Percentiles rank a stretch among this genome's conserved stretches.
Evolutionary conservation across 352 stramenopile species (phyloP).

Genomic region (Globisporangium yorkense): DNA sequence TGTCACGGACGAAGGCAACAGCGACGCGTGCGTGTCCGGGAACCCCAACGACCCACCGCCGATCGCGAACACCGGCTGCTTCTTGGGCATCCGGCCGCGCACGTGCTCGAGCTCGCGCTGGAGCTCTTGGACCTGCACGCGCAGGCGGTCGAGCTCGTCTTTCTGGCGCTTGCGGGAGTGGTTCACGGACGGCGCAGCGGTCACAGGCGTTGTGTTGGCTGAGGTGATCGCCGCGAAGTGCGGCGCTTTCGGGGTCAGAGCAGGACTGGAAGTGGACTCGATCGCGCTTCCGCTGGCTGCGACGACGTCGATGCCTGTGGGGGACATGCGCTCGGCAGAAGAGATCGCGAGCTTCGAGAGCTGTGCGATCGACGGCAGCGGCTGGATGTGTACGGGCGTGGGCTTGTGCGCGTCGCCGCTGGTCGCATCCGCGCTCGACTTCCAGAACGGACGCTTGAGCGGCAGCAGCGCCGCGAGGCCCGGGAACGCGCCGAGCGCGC

Average conservation of each 20-base stretch:
- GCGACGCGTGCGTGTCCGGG: neutral
- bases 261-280: neutral
- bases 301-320: constrained; percentile 7
- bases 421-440: neutral
- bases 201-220: neutral
- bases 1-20: constrained; percentile 9
- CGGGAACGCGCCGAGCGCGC: neutral
- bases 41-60: neutral
- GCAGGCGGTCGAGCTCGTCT: constrained; percentile 40
- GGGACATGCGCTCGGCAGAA: constrained; percentile 3
- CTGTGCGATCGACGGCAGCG: constrained; percentile 14
- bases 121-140: constrained; percentile 52
- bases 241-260: neutral
- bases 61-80: constrained; percentile 2
- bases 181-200: constrained; percentile 17
- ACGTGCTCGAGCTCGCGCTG: constrained; percentile 33
- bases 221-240: neutral
- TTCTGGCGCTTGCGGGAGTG: constrained; percentile 53
- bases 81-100: constrained; percentile 7
- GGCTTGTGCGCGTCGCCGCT: neutral
- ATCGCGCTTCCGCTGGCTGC: neutral
- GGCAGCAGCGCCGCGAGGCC: constrained; percentile 4
- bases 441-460: constrained; percentile 12
- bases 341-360: constrained; percentile 10
- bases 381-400: constrained; percentile 9